Conservation (phyloP, 2,329 filamentous ascomycete species). For the Fusarium longipes region DNA sequence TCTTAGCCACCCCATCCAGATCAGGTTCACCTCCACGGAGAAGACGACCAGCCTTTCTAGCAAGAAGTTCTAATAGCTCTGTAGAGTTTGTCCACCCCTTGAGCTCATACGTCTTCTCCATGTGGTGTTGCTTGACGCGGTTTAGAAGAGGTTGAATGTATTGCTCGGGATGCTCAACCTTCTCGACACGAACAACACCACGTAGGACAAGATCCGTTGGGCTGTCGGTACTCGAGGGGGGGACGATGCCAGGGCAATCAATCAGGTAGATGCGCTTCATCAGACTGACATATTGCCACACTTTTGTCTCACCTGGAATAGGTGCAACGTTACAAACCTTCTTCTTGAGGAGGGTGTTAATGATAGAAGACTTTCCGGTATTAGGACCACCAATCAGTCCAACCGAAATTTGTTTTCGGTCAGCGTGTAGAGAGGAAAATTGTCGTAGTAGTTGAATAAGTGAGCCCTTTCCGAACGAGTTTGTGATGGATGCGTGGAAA, state of each 20-base stretch:
- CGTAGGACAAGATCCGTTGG: slow-evolving; percentile 89
- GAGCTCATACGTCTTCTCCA: slow-evolving; percentile 93
- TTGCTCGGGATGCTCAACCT: slow-evolving; percentile 95
- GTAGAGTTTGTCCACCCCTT: slow-evolving; percentile 80
- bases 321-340: slow-evolving; percentile 94
- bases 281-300: slow-evolving; percentile 97
- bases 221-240: slow-evolving; percentile 84
- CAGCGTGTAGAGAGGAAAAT: slow-evolving; percentile 88
- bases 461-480: slow-evolving; percentile 96
- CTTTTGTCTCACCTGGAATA: slow-evolving; percentile 95
- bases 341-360: slow-evolving; percentile 95
- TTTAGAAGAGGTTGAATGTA: slow-evolving; percentile 87
- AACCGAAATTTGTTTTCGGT: slow-evolving; percentile 93
- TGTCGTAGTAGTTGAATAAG: slow-evolving; percentile 92
- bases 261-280: slow-evolving; percentile 94
- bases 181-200: slow-evolving; percentile 93
- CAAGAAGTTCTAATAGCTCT: slow-evolving; percentile 87
- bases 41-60: slow-evolving; percentile 85
- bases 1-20: slow-evolving; percentile 93
- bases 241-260: slow-evolving; percentile 96
- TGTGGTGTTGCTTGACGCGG: slow-evolving; percentile 85
- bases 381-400: slow-evolving; percentile 85
- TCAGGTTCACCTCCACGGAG: slow-evolving; percentile 95
- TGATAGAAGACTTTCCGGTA: slow-evolving; percentile 95
- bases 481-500: slow-evolving; percentile 94